Base-by-base conservation (phyloP, 768 basidiomycete genomes). In the Hypholoma sublateritium region DNA sequence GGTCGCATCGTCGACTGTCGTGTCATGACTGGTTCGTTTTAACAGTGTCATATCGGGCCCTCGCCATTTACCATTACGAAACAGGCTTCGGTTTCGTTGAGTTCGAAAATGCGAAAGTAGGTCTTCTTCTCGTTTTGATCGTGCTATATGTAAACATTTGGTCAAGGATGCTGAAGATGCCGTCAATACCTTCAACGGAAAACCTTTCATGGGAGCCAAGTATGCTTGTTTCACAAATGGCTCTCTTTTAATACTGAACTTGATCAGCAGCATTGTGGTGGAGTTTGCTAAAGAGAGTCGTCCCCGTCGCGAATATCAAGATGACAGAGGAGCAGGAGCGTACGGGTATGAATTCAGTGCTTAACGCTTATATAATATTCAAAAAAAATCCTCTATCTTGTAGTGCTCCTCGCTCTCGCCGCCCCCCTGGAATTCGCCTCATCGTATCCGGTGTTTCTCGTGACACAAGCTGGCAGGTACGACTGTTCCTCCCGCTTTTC, bases 401-500 rank as follows among this genome's bases (percentile, higher is more conserved):
- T 66, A 77, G 76, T 59, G 82, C 82, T 43, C 77, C 85, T 39
- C 86, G 91, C 42, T 77, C 88, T 37, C 85, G 89, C 45, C 79
- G 91, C 55, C 91, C 91, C 56, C 86, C 88, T 57, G 92, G 92
- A 8, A 83, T 89, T 58, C 88, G 94, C 63, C 78, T 98, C 55
- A 80, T 89, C 59, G 93, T 99, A 57, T 84, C 89, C 37, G 93
- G 93, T 54, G 84, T 98, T 62, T 92, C 94, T 63, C 87, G 90
- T 69, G 92, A 95, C 70, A 96, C 94, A 45, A 97, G 95, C 73
- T 98, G 95, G 95, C 95, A 98, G 94, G 95, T 98, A 86, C 77
- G 90, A 74, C 69, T 62, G 59, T 71, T 67, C 70, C 69, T 69
- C 65, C 64, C 56, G 56, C 37, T 57, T 61, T 59, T 53, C 62